Evolutionary conservation across 441 rosid genomes (phyloP).

Genomic region (Omphalea diandra): DNA sequence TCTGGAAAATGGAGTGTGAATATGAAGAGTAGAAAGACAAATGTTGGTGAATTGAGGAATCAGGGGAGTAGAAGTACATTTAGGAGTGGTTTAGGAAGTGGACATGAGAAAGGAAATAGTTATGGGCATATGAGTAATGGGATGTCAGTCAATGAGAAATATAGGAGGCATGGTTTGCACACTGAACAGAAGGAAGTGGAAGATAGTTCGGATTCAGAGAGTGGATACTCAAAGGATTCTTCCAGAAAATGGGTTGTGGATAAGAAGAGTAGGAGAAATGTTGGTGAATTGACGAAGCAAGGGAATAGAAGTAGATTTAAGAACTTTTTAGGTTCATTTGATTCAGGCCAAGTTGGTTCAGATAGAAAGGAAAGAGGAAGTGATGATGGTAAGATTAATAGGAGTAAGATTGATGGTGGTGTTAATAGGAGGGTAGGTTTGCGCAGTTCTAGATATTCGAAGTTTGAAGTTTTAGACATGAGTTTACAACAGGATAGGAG

Average conservation of each 20-base stretch:
- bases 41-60: constrained; percentile 22
- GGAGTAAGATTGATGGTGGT: neutral
- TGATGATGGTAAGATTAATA: constrained; percentile 10
- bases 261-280: constrained; percentile 8
- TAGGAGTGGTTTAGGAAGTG: constrained; percentile 10
- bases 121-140: constrained; percentile 1
- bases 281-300: constrained; percentile 31
- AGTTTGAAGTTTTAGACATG: constrained; percentile 27
- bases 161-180: neutral
- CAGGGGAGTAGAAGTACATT: too few species aligned
- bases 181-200: neutral
- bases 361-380: constrained; percentile 29
- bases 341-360: constrained; percentile 22
- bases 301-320: constrained; percentile 23
- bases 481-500: constrained; percentile 17
- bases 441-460: constrained; percentile 18
- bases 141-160: neutral
- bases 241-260: constrained; percentile 10
- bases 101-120: neutral
- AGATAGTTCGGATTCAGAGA: constrained; percentile 4
- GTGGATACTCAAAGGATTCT: neutral
- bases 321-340: constrained; percentile 7
- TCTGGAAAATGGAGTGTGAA: constrained; percentile 9
- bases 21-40: constrained; percentile 11
- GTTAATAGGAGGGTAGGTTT: neutral